Evolutionary conservation across 345 rosid genomes (phyloP).

Genomic region (Brassica nigra): DNA sequence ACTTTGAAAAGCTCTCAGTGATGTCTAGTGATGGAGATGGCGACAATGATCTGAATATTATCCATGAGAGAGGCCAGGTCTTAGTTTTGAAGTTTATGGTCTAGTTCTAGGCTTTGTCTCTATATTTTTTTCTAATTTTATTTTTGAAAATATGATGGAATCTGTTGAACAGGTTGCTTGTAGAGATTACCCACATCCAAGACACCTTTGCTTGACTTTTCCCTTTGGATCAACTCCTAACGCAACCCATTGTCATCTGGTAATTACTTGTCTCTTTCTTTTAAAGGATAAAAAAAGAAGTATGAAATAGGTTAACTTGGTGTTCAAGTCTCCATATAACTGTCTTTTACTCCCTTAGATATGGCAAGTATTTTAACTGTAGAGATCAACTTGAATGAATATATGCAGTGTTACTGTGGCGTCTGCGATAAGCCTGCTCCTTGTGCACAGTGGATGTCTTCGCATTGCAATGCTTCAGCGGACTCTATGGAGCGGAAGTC

Average conservation of each 20-base stretch:
- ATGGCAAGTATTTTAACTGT: background rate
- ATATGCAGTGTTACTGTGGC: conserved; percentile 75
- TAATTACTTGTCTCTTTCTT: conserved; percentile 9
- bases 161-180: conserved; percentile 57
- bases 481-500: background rate
- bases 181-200: conserved; percentile 80
- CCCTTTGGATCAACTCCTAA: conserved; percentile 62
- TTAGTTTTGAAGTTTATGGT: background rate
- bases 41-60: conserved; percentile 8
- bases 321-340: background rate
- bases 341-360: background rate
- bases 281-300: background rate
- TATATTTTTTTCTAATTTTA: background rate
- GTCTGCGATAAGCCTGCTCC: conserved; percentile 71
- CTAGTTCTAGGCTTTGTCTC: conserved; percentile 8
- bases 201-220: conserved; percentile 57
- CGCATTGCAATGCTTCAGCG: conserved; percentile 57
- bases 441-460: conserved; percentile 50
- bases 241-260: conserved; percentile 51
- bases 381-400: background rate
- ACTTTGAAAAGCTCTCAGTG: conserved; percentile 20
- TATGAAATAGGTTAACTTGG: background rate
- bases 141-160: background rate
- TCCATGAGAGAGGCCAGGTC: conserved; percentile 41
- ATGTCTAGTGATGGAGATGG: background rate